Evolutionary conservation across 768 basidiomycete genomes (phyloP), one percentile per base, ranked within the genome.

Genomic region (Trametes cingulata): DNA sequence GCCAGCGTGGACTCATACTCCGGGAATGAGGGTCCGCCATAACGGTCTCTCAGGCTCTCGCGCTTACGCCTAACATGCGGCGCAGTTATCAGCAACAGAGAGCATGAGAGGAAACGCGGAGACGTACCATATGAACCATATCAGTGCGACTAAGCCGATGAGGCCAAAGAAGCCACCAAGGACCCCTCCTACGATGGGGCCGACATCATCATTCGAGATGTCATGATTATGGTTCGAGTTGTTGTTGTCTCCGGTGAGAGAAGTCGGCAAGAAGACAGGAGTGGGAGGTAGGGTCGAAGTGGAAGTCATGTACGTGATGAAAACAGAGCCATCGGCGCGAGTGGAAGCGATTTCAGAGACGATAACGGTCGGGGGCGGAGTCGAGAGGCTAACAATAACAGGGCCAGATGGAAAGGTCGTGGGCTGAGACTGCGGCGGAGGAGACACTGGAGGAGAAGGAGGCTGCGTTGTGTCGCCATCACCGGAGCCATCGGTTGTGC

Each of bases 161-260:
- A 83, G 67, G 20, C 80, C 82, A 59, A 85, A 72, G 66, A 85
- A 79, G 12, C 84, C 84, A 15, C 83, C 84, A 6, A 84, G 68
- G 7, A 77, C 78, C 35, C 84, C 82, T 14, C 84, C 84, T 17
- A 85, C 71, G 60, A 85, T 81, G 12, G 83, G 76, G 1, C 72
- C 80, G 5, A 83, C 53, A 17, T 49, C 77, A 65, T 8, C 71
- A 65, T 4, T 74, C 62, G 41, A 66, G 46, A 61, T 62, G 20
- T 48, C 52, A 25, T 53, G 63, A 19, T 29, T 52, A 37, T 58
- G 65, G 22, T 25, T 35, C 29, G 41, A 43, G 43, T 60, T 45
- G 56, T 35, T 25, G 62, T 17, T 19, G 19, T 22, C 27, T 13
- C 37, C 40, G 7, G 37, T n/a, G 60, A 65, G 24, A 62, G 65